A percentile compares a stretch with the other conserved stretches of the same genome.
Conservation (phyloP, 2,329 filamentous ascomycete genomes). For the Pseudopyrenochaeta lycopersici region DNA sequence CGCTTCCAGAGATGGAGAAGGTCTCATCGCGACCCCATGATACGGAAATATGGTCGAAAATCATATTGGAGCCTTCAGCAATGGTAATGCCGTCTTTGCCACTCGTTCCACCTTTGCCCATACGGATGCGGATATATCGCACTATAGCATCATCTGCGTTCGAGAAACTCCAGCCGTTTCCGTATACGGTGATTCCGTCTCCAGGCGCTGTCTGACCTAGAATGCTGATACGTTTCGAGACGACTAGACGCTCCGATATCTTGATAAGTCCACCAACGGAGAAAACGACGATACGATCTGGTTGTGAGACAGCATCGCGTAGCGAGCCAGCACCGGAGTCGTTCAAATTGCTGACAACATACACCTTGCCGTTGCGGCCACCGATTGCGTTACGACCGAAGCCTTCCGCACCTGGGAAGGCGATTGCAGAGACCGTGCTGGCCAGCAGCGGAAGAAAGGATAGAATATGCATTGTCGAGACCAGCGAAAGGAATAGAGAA, state of each 20-base stretch:
- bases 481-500: neutral
- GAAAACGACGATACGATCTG: constrained; percentile 62
- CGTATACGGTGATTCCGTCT: constrained; percentile 62
- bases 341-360: constrained; percentile 60
- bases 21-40: constrained; percentile 67
- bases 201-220: constrained; percentile 62
- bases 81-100: constrained; percentile 65
- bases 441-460: constrained; percentile 24
- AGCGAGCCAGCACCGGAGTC: constrained; percentile 61
- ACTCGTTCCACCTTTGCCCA: constrained; percentile 60
- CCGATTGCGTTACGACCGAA: constrained; percentile 59
- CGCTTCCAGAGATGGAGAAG: constrained; percentile 60
- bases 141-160: constrained; percentile 64
- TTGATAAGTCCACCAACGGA: constrained; percentile 61
- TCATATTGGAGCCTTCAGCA: constrained; percentile 62
- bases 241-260: constrained; percentile 57
- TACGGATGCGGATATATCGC: constrained; percentile 64
- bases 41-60: constrained; percentile 65
- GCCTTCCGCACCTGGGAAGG: constrained; percentile 62
- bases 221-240: constrained; percentile 60
- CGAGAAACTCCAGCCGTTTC: constrained; percentile 63
- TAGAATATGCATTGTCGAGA: constrained; percentile 21
- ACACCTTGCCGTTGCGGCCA: constrained; percentile 58
- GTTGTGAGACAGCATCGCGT: constrained; percentile 59
- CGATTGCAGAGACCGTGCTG: constrained; percentile 36